Evolutionary conservation across 441 rosid genomes (phyloP).

Genomic region (Bocquillonia castaneifolia): DNA sequence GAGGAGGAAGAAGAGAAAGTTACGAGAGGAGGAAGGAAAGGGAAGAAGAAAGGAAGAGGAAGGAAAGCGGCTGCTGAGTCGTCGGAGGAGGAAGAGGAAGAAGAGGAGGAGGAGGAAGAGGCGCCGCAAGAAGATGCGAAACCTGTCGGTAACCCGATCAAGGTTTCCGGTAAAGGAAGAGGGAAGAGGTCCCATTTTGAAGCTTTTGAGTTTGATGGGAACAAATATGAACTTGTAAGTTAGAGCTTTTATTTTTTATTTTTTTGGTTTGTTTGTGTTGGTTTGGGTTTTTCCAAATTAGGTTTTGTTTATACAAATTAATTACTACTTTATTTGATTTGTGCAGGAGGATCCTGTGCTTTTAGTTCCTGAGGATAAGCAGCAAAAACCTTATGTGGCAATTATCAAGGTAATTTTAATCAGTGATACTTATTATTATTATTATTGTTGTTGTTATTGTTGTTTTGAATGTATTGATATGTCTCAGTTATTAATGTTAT

Average conservation of each 20-base stretch:
- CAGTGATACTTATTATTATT: too few relatives aligned
- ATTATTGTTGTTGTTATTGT: not conserved
- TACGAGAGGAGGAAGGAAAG: conserved; percentile 38
- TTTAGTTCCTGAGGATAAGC: conserved; percentile 59
- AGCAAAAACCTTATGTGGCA: conserved; percentile 77
- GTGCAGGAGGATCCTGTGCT: conserved; percentile 87
- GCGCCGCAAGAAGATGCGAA: conserved; percentile 66
- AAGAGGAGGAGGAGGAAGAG: conserved; percentile 50
- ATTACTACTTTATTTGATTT: not conserved
- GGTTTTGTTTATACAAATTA: not conserved
- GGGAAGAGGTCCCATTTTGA: conserved; percentile 50
- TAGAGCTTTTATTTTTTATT: not conserved
- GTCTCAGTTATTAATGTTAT: too few relatives aligned
- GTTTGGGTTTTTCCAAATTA: conserved; percentile 4
- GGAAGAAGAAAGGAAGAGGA: conserved; percentile 27
- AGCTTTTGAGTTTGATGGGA: conserved; percentile 76
- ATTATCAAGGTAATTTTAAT: conserved; percentile 81
- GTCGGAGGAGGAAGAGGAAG: conserved; percentile 28
- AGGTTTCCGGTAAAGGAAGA: conserved; percentile 73
- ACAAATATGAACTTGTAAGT: conserved; percentile 74
- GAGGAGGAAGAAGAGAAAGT: conserved; percentile 18
- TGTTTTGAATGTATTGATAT: too few relatives aligned
- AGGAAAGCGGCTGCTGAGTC: conserved; percentile 20
- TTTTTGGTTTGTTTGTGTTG: not conserved
- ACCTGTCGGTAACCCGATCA: conserved; percentile 59